Conservation (phyloP, 169 alveolate species). For the Amoebophrya sp. region DNA sequence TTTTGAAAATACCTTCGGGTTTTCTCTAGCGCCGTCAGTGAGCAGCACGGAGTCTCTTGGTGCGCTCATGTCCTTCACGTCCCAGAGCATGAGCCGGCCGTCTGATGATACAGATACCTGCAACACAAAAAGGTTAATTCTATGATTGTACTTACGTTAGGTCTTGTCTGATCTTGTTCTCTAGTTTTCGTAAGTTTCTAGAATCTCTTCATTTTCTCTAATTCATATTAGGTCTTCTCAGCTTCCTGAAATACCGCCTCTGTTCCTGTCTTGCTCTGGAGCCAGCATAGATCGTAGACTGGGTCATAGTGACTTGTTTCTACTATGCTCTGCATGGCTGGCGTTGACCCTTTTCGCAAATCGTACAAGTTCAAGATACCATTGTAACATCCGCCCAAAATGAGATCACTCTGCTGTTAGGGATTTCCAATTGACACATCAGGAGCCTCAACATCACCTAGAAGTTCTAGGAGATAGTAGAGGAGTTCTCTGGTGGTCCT, state of each 20-base stretch:
- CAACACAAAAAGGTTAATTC: not conserved
- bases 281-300: constrained; percentile 81
- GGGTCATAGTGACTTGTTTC: constrained; percentile 85
- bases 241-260: constrained; percentile 20
- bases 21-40: not conserved
- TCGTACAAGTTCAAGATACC: constrained; percentile 80
- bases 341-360: constrained; percentile 64
- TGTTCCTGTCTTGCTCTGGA: constrained; percentile 2
- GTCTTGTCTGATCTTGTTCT: no score
- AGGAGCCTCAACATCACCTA: no score
- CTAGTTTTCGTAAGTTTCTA: no score
- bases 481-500: no score
- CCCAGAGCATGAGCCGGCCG: constrained; percentile 15
- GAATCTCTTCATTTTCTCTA: no score
- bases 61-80: not conserved
- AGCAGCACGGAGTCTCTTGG: not conserved
- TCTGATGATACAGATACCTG: not conserved
- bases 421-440: no score
- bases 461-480: no score
- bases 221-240: no score
- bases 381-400: constrained; percentile 82
- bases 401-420: constrained; percentile 68
- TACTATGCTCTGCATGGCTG: constrained; percentile 64
- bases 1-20: no score
- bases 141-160: no score